Evolutionary conservation across 306 rosid species (phyloP), one percentile per base, ranked within the genome.

Genomic region (Mucuna pruriens): DNA sequence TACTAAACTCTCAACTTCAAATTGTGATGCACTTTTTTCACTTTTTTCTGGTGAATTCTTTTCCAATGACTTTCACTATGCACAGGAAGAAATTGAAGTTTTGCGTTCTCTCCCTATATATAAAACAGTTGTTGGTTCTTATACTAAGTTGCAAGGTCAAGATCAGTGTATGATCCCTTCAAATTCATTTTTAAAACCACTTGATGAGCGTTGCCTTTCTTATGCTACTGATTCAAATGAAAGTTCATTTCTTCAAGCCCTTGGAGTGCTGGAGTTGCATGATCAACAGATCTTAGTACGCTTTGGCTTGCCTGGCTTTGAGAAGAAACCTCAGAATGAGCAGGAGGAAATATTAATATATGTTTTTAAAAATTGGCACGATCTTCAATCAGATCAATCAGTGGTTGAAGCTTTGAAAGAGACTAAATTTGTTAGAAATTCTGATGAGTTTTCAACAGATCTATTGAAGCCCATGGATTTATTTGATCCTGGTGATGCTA

Each of bases 231-330:
- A 86, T 78, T 93, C 97, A 74, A 78, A 75, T 72, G 95, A 88
- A 64, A 84, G 87, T 82, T 89, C 99, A 55, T 89, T 95, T 80
- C 94, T 95, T 85, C 83, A 78, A 62, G 95, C 95, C 51, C 99
- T 95, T 33, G 94, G 97, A 58, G 91, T 95, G 58, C 83, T 86
- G 54, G 97, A 91, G 84, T 86, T 91, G 90, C 85, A 84, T 75
- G 90, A 93, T 82, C 91, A 90, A 87, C 99, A 95, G 87, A 93
- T 95, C 84, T 83, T 95, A 83, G 86, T 89, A 46, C 89, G 89
- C 76, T 95, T 95, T 90, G 97, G 97, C 74, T 90, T 95, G 88
- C 97, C 97, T 61, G 88, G 86, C 74, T 95, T 90, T 88, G 97
- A 89, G 76, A 68, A 79, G 49, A 93, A 95, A 86, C 77, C 94